A percentile compares a stretch with the other conserved stretches of the same genome.
These are phyloP conservation scores for Chlamydomonas incerta DNA, from an alignment of 139 green algal species.

Conservation along the genomic window DNA sequence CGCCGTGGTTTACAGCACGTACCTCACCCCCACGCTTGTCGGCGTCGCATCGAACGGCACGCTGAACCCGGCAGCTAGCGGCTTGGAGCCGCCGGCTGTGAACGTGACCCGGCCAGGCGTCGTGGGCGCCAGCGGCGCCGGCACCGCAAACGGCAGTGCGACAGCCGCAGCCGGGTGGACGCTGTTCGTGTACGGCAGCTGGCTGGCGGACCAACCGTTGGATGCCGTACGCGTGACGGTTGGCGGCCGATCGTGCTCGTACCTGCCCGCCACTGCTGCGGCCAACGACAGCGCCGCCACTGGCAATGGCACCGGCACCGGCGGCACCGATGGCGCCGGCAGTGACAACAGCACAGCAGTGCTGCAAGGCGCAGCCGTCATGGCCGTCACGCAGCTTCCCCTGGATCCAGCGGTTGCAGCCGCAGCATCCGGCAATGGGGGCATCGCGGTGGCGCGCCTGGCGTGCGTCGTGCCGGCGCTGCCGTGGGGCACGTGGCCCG, in stretches of 20 bases:
- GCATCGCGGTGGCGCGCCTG: not conserved
- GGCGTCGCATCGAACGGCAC: not conserved
- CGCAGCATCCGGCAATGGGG: not conserved
- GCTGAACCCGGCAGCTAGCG: not conserved
- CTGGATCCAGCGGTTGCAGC: too few species aligned
- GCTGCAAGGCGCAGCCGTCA: too few species aligned
- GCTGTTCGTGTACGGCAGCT: too few species aligned
- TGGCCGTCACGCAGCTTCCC: too few species aligned
- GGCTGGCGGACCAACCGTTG: too few species aligned
- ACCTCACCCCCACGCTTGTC: constrained; percentile 14
- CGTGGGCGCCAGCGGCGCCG: not conserved
- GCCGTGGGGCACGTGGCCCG: constrained; percentile 2
- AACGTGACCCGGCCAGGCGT: not conserved
- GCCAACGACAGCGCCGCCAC: not conserved
- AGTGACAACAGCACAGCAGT: too few species aligned
- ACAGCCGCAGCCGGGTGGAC: not conserved
- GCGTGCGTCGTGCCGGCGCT: not conserved
- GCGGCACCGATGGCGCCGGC: too few species aligned
- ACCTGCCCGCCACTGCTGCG: too few species aligned
- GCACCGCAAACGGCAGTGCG: not conserved
- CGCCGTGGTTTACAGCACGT: constrained; percentile 5
- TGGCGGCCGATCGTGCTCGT: not conserved
- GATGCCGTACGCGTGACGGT: not conserved
- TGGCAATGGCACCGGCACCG: too few species aligned
- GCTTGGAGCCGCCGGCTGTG: not conserved